Evolutionary conservation across 2,329 filamentous ascomycete species (phyloP).

Genomic region (Neonectria magnoliae): DNA sequence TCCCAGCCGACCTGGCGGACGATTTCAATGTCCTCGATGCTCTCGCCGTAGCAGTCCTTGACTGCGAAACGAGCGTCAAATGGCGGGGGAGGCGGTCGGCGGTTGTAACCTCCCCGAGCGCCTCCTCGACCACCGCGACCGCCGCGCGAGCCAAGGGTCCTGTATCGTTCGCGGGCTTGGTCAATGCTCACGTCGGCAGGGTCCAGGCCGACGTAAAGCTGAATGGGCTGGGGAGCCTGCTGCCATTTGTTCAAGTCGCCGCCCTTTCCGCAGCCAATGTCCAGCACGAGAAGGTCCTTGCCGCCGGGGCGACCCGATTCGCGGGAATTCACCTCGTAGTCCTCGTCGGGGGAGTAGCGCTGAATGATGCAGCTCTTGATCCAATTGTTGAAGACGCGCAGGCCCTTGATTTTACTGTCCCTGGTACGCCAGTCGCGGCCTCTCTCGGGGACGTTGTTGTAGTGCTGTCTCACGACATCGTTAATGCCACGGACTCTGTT

Average conservation of each 20-base stretch:
- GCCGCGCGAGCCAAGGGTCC: slow-evolving; percentile 72
- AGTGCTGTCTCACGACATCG: slow-evolving; percentile 91
- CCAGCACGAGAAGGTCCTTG: slow-evolving; percentile 81
- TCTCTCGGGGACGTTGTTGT: slow-evolving; percentile 93
- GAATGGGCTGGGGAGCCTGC: slow-evolving; percentile 88
- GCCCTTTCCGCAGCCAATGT: slow-evolving; percentile 96
- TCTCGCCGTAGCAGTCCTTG: slow-evolving; percentile 92
- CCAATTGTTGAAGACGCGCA: slow-evolving; percentile 98
- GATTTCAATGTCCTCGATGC: slow-evolving; percentile 82
- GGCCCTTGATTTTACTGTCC: slow-evolving; percentile 92
- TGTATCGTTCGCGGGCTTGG: slow-evolving; percentile 87
- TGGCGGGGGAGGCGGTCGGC: slow-evolving; percentile 63
- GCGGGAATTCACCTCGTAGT: slow-evolving; percentile 70
- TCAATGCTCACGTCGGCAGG: slow-evolving; percentile 92
- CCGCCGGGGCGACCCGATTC: slow-evolving; percentile 61
- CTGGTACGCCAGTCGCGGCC: slow-evolving; percentile 95
- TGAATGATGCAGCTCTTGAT: slow-evolving; percentile 97
- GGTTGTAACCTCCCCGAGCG: slow-evolving; percentile 43
- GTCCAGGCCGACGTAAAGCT: slow-evolving; percentile 93
- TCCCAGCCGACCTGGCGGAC: slow-evolving; percentile 90
- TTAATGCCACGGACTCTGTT: slow-evolving; percentile 67
- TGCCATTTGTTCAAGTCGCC: slow-evolving; percentile 97
- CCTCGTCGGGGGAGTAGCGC: slow-evolving; percentile 88
- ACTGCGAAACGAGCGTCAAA: slow-evolving; percentile 90
- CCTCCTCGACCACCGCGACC: slow-evolving; percentile 64